Evolutionary conservation across 345 rosid species (phyloP), one percentile per base, ranked within the genome.

Genomic region (Alliaria petiolata): DNA sequence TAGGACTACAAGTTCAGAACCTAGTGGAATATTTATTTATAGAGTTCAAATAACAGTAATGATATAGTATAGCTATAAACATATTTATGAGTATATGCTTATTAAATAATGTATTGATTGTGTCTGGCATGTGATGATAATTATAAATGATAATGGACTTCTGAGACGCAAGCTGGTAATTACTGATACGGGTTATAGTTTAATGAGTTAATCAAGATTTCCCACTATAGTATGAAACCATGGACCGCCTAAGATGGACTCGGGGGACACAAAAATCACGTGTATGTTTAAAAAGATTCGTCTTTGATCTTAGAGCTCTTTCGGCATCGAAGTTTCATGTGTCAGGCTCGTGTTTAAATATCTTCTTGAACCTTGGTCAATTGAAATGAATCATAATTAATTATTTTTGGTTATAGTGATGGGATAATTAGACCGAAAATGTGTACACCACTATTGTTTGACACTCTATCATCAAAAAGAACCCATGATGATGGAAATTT

Each of bases 281-380:
- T 74, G 78, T 31, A 67, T 60, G 46, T 16, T 66, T 42, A 12
- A 15, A 60, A 60, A 67, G 78, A 74, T 74, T 60, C 74, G 63
- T 35, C 57, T 43, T 75, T 61, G 79, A 62, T 68, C 64, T 60
- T 68, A 52, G 63, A 67, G 74, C 73, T 74, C 40, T 40, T 74
- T 67, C n/a, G 43, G 77, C 44, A 74, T 74, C 78, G 78, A 74
- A 74, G 78, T 67, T 74, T 74, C 79, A 75, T 68, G 58, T 75
- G 79, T 75, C 78, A 74, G 72, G 9, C 67, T 67, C 50, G 33
- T 20, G 39, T 74, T 39, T 49, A n/a, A 16, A 26, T 45, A 45
- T 54, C 3, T 54, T 44, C 28, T 44, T 46, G 1, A 46, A 46
- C 25, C 42, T 73, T 56, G 4, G 15, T 46, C 38, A 47, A 38